Conservation (phyloP, 148 eudicot species). For the Pouteria glomerata region DNA sequence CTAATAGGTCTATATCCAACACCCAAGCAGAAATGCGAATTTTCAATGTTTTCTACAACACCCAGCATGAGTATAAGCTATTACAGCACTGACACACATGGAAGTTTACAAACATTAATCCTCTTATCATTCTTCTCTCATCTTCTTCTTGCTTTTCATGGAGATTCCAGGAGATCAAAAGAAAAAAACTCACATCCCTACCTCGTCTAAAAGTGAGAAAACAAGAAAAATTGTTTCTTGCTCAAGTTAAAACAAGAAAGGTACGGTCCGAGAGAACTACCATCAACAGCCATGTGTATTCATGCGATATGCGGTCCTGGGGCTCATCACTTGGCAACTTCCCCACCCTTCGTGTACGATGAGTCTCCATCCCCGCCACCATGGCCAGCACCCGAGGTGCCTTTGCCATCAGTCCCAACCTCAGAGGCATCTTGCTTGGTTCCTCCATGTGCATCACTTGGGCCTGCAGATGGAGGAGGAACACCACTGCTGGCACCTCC, state of each 20-base stretch:
- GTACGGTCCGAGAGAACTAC: slow-evolving; percentile 19
- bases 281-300: slow-evolving; percentile 20
- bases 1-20: too few relatives aligned
- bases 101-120: background rate
- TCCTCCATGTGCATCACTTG: slow-evolving; percentile 34
- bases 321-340: slow-evolving; percentile 36
- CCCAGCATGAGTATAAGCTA: background rate
- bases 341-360: slow-evolving; percentile 26
- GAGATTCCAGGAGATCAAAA: background rate
- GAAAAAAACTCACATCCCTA: background rate
- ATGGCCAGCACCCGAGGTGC: slow-evolving; percentile 34
- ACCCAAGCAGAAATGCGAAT: background rate
- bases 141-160: background rate
- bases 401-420: slow-evolving; percentile 37
- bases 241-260: too few relatives aligned
- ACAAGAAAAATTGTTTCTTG: background rate
- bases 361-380: slow-evolving; percentile 34
- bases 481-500: slow-evolving; percentile 33
- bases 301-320: background rate
- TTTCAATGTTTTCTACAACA: background rate
- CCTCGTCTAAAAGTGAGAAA: background rate
- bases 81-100: background rate
- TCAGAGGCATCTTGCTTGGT: slow-evolving; percentile 53
- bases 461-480: slow-evolving; percentile 21
- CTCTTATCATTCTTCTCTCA: background rate